Conservation (phyloP, 805 yeast species). For the Starmerella riodocensis region DNA sequence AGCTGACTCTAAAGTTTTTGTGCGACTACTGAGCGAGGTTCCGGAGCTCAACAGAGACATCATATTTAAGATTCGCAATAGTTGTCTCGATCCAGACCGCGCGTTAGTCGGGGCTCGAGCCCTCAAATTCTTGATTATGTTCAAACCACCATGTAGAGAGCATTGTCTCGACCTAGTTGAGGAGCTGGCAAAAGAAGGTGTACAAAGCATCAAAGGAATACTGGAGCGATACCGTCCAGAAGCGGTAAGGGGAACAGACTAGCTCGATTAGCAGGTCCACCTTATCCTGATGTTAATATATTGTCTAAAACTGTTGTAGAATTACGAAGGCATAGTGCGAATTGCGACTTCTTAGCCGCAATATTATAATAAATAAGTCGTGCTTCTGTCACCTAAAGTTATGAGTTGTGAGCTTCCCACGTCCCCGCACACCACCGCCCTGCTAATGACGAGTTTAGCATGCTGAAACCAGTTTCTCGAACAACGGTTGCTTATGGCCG, state of each 20-base stretch:
- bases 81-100: conserved; percentile 79
- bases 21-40: conserved; percentile 73
- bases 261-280: too few relatives aligned
- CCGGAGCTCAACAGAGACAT: conserved; percentile 58
- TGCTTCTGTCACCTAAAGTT: too few relatives aligned
- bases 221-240: conserved; percentile 23
- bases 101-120: conserved; percentile 69
- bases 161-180: conserved; percentile 29
- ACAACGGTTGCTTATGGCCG: conserved; percentile 16
- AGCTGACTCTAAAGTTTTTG: conserved; percentile 63
- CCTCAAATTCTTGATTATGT: conserved; percentile 66
- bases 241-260: too few relatives aligned
- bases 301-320: too few relatives aligned
- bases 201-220: conserved; percentile 21
- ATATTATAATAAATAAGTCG: too few relatives aligned
- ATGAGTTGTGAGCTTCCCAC: too few relatives aligned
- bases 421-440: too few relatives aligned
- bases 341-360: too few relatives aligned
- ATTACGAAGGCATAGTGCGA: too few relatives aligned
- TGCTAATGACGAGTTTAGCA: too few relatives aligned
- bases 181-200: conserved; percentile 23
- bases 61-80: conserved; percentile 50
- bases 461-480: conserved; percentile 19
- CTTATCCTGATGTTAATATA: too few relatives aligned
- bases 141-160: conserved; percentile 70